Conservation (phyloP, 176 grass and related monocot species). For the Zizania latifolia region DNA sequence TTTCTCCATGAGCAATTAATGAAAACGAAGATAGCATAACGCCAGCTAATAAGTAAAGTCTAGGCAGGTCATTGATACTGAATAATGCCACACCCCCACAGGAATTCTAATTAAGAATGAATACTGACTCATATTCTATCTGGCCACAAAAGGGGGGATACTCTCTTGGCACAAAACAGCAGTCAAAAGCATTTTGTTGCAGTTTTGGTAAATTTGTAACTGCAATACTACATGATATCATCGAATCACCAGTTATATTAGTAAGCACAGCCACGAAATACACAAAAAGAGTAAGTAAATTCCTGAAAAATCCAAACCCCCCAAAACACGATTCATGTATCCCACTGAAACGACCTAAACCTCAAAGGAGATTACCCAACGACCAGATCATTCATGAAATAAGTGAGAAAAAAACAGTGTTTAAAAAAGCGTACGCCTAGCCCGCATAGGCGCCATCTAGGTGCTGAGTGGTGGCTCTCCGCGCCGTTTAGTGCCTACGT, state of each 20-base stretch:
- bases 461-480: no score
- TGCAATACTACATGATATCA: no score
- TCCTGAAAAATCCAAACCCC: not conserved
- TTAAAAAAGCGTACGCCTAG: no score
- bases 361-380: not conserved
- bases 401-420: not conserved
- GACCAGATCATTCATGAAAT: not conserved
- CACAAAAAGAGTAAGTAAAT: not conserved
- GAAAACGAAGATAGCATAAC: not conserved
- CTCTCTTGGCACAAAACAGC: not conserved
- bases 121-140: no score
- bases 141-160: no score
- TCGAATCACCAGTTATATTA: not conserved
- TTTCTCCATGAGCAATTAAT: not conserved
- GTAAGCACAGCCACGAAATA: not conserved
- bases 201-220: no score
- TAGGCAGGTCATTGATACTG: not conserved
- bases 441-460: no score
- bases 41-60: not conserved
- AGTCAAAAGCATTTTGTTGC: no score
- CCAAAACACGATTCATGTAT: not conserved
- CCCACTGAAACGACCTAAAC: not conserved
- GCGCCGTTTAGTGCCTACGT: no score
- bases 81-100: not conserved
- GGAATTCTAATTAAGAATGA: not conserved